phyloP scores from a whole-genome alignment of 495 filamentous ascomycete genomes.

The Aspergillus ellipticus region DNA sequence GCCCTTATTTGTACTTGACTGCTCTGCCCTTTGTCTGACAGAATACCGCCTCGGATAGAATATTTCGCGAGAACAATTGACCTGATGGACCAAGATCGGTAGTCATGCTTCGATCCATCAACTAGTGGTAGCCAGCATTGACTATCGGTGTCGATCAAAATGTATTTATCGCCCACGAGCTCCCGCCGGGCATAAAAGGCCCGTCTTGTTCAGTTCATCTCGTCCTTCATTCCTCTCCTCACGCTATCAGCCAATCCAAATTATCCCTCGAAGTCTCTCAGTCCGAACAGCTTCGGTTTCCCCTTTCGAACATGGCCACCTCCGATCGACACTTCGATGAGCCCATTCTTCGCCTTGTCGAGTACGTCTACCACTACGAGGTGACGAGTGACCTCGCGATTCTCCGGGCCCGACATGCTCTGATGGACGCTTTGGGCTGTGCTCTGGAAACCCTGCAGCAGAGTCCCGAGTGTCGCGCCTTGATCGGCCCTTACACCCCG shows the following conservation, averaged over 20 bases:
- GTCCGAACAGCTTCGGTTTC: not conserved
- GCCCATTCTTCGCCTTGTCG: constrained; percentile 14
- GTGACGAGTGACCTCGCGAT: constrained; percentile 9
- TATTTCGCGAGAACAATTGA: not conserved
- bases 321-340: constrained; percentile 15
- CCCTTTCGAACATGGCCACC: not conserved
- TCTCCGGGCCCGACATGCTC: constrained; percentile 16
- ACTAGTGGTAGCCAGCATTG: not conserved
- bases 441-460: constrained; percentile 26
- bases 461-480: constrained; percentile 15
- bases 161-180: not conserved
- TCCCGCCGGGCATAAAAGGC: not conserved
- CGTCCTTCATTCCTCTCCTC: not conserved
- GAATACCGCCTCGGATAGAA: not conserved
- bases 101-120: not conserved
- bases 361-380: constrained; percentile 22
- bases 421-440: constrained; percentile 31
- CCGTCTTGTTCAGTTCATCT: not conserved
- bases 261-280: not conserved
- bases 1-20: not conserved
- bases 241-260: not conserved
- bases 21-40: not conserved
- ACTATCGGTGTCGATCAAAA: not conserved
- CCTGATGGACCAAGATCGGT: not conserved
- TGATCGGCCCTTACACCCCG: constrained; percentile 26